Base-by-base conservation (phyloP, 2,329 filamentous ascomycete species). In the Blastomyces silverae region DNA sequence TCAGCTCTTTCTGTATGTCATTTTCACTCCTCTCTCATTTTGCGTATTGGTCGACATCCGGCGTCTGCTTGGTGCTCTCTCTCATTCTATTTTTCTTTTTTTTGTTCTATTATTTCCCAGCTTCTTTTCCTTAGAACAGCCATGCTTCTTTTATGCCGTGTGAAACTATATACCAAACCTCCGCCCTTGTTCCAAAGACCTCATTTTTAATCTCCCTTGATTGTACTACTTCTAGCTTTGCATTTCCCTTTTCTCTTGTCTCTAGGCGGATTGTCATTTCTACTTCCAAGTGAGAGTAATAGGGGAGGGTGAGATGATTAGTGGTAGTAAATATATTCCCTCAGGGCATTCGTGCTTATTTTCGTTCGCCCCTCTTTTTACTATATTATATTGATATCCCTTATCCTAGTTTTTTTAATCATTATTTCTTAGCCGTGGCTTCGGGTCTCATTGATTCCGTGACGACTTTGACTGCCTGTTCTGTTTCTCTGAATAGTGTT, bases 131-230 rank as follows among this genome's bases (percentile, higher is more conserved):
- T 4, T 6, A n/a, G 28, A 17, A 34, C 31, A 55, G 3, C 8
- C 52, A 55, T 55, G 13, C 25, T 55, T 15, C 17, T 55, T 3
- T 7, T 34, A 31, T 31, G 6, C 31, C 25, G 13, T 31, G 20
- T 39, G 31, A 39, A 37, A 34, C 31, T 57, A 20, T 10, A 31
- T 31, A 20, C 15, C 28, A 17, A 17, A 11, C 20, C 53, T 34
- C 31, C 31, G 31, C 31, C 31, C 5, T 7, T 34, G 31, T 34
- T 34, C 31, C 31, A 7, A 34, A 34, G 28, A 34, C 31, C 31
- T 34, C 31, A 31, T 17, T 11, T 55, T 55, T 15, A 17, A 6
- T 6, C 10, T 34, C 25, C 25, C 70, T 66, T 44, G 20, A 39
- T 44, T 60, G 57, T 28, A 28, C 42, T n/a, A 34, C 31, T 34